Evolutionary conservation across 805 yeast species (phyloP).

Genomic region (Barnettozyma wickerhamii): DNA sequence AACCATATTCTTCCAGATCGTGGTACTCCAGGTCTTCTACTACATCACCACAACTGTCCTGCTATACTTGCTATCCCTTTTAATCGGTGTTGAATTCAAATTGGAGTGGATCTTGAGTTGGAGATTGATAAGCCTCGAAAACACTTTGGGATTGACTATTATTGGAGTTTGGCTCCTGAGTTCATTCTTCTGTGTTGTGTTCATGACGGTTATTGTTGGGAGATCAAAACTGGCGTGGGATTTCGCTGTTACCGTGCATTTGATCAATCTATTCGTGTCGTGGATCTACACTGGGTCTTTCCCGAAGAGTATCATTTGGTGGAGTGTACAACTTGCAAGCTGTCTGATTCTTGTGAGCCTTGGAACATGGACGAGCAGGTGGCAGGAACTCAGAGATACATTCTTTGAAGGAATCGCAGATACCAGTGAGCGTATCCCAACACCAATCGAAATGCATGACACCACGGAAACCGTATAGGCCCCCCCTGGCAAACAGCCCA

Average conservation of each 20-base stretch:
- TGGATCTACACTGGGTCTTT: conserved; percentile 61
- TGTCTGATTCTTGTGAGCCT: conserved; percentile 65
- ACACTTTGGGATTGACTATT: conserved; percentile 75
- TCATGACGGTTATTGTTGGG: conserved; percentile 84
- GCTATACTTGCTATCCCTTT: conserved; percentile 58
- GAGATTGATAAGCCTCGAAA: conserved; percentile 67
- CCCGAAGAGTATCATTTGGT: conserved; percentile 77
- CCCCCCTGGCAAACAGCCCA: too few species aligned
- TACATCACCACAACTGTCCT: conserved; percentile 67
- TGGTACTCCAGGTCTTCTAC: conserved; percentile 73
- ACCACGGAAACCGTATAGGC: conserved; percentile 2
- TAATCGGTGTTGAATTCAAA: conserved; percentile 68
- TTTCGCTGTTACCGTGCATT: conserved; percentile 90
- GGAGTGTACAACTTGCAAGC: conserved; percentile 71
- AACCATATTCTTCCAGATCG: conserved; percentile 64
- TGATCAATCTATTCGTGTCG: conserved; percentile 66
- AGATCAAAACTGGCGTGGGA: conserved; percentile 94
- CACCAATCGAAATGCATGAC: conserved; percentile 23
- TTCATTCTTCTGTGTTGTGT: conserved; percentile 75
- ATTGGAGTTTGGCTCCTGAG: conserved; percentile 78
- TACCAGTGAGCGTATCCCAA: conserved; percentile 32
- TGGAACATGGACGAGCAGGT: conserved; percentile 87
- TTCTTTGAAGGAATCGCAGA: conserved; percentile 83
- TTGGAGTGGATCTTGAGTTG: conserved; percentile 77
- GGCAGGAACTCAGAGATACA: conserved; percentile 87